Evolutionary conservation across 805 yeast genomes (phyloP).

Genomic region (Monosporozyma solicola): DNA sequence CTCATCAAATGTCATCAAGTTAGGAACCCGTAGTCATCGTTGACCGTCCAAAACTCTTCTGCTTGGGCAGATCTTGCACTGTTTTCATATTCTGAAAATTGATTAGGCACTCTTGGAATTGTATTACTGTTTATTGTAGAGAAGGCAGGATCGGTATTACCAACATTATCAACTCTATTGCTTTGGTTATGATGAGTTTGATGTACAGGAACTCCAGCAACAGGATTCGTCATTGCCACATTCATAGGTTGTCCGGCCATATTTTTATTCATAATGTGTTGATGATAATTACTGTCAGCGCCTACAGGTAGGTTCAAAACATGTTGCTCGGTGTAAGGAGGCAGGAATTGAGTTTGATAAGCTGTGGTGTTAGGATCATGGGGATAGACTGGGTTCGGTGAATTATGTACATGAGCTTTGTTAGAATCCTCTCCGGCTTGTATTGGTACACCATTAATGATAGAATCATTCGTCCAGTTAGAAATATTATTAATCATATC

Average conservation of each 20-base stretch:
- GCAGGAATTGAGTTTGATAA: background rate
- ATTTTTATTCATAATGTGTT: background rate
- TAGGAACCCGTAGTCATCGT: constrained; percentile 41
- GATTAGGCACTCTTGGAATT: background rate
- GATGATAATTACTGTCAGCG: background rate
- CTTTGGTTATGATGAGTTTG: background rate
- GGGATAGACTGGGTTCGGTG: background rate
- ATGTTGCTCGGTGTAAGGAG: background rate
- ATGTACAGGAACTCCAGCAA: background rate
- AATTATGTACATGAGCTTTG: background rate
- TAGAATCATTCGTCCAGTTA: constrained; percentile 40
- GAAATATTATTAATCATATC: constrained; percentile 55
- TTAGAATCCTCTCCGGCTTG: background rate
- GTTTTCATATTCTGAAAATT: constrained; percentile 1
- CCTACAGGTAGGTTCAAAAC: background rate
- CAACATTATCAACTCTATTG: background rate
- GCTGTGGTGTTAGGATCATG: background rate
- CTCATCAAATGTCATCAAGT: constrained; percentile 19
- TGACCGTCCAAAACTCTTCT: constrained; percentile 42
- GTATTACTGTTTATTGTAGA: background rate
- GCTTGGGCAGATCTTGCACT: constrained; percentile 20
- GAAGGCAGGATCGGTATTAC: background rate
- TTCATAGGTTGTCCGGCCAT: background rate
- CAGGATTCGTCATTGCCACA: background rate
- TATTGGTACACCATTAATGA: constrained; percentile 11